Evolutionary conservation across 768 basidiomycete species (phyloP).

Genomic region (Boletus patriciae): DNA sequence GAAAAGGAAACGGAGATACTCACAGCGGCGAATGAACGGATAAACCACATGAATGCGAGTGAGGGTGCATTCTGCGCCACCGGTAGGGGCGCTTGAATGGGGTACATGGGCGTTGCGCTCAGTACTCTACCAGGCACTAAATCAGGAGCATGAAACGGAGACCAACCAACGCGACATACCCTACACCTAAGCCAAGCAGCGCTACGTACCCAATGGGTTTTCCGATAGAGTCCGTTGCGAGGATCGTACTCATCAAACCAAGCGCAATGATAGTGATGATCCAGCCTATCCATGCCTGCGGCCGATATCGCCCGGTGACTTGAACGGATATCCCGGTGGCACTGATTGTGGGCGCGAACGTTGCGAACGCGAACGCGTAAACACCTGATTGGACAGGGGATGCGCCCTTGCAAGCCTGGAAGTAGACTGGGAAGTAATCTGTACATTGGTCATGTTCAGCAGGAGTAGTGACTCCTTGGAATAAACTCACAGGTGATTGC

Average conservation of each 20-base stretch:
- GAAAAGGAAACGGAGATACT: not conserved
- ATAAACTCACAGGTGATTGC: slow-evolving; percentile 20
- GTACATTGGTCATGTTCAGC: not conserved
- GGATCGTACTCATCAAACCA: slow-evolving; percentile 36
- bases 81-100: slow-evolving; percentile 11
- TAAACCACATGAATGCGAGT: not conserved
- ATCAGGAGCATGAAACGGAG: not conserved
- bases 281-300: slow-evolving; percentile 36
- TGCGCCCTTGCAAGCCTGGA: slow-evolving; percentile 40
- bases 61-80: not conserved
- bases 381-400: slow-evolving; percentile 34
- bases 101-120: slow-evolving; percentile 35
- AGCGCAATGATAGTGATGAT: slow-evolving; percentile 31
- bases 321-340: slow-evolving; percentile 33
- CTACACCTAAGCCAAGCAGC: not conserved
- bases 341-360: slow-evolving; percentile 32
- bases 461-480: not conserved
- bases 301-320: slow-evolving; percentile 31
- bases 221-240: slow-evolving; percentile 23
- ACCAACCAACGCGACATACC: not conserved
- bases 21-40: slow-evolving; percentile 31
- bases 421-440: slow-evolving; percentile 45
- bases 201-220: slow-evolving; percentile 17
- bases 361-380: slow-evolving; percentile 18
- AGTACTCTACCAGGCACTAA: not conserved